These are phyloP conservation scores for Suhomyces maxii DNA, from an alignment of 1,139 yeast genomes.

Conservation along the genomic window DNA sequence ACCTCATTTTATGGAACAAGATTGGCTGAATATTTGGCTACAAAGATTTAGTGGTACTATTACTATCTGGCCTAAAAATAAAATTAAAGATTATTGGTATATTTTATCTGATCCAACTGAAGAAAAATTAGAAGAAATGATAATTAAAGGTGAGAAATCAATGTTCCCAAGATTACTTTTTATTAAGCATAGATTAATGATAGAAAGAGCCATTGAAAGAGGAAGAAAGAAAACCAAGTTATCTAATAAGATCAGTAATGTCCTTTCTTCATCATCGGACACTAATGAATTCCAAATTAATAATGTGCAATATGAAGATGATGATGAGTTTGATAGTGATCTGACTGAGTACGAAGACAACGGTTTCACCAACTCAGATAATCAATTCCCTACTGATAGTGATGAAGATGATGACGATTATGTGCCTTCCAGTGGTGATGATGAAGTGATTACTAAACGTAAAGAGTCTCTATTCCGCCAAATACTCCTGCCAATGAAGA, in stretches of 20 bases:
- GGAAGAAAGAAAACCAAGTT: constrained; percentile 38
- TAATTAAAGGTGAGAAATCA: constrained; percentile 62
- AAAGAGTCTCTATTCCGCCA: neutral
- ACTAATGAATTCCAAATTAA: constrained; percentile 12
- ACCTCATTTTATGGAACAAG: constrained; percentile 71
- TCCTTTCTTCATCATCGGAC: constrained; percentile 7
- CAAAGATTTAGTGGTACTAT: constrained; percentile 76
- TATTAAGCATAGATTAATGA: constrained; percentile 59
- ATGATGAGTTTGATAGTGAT: constrained; percentile 20
- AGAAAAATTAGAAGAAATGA: constrained; percentile 54
- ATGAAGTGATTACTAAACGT: neutral
- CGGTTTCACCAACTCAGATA: constrained; percentile 2
- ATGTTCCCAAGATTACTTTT: constrained; percentile 68
- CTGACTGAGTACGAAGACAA: constrained; percentile 20
- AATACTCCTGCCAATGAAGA: neutral
- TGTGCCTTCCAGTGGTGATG: constrained; percentile 10
- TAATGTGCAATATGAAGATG: constrained; percentile 18
- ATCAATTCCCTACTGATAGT: constrained; percentile 9
- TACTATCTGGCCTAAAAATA: constrained; percentile 73
- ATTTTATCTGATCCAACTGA: constrained; percentile 70
- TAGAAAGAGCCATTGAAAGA: constrained; percentile 63
- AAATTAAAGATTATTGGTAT: constrained; percentile 58
- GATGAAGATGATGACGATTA: constrained; percentile 16
- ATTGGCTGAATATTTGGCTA: constrained; percentile 77
- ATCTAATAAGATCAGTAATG: constrained; percentile 11